phyloP scores from a whole-genome alignment of 371 early-diverging fungal genomes.

The Basidiobolus heterosporus region DNA sequence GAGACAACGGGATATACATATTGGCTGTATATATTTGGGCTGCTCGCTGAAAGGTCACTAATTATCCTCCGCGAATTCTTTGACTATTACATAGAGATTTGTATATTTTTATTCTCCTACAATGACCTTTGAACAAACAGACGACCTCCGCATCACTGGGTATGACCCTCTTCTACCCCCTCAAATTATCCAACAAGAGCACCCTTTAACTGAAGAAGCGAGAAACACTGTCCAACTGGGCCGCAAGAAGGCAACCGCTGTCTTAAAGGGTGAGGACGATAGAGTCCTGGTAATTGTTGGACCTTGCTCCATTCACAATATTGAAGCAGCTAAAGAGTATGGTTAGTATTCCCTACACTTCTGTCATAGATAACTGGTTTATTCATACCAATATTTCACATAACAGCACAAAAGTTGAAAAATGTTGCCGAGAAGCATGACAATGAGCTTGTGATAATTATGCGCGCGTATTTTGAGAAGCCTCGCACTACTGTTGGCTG shows the following conservation, averaged over 20 bases:
- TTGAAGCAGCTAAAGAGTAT: slow-evolving; percentile 72
- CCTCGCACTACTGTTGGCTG: slow-evolving; percentile 89
- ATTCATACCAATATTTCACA: background rate
- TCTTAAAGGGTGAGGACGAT: slow-evolving; percentile 69
- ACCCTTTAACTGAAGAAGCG: slow-evolving; percentile 37
- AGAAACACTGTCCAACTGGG: slow-evolving; percentile 28
- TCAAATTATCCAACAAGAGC: slow-evolving; percentile 83
- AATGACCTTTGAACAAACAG: background rate
- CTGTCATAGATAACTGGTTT: background rate
- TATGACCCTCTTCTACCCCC: slow-evolving; percentile 88
- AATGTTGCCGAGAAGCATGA: slow-evolving; percentile 29
- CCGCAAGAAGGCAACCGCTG: slow-evolving; percentile 44
- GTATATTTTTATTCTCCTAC: no score
- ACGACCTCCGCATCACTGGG: slow-evolving; percentile 69
- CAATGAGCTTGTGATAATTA: slow-evolving; percentile 61
- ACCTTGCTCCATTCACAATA: slow-evolving; percentile 87
- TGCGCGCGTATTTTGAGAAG: slow-evolving; percentile 92
- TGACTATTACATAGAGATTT: no score
- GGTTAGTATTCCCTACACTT: slow-evolving; percentile 9
- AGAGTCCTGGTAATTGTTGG: slow-evolving; percentile 77
- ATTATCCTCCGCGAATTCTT: no score
- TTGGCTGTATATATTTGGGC: no score
- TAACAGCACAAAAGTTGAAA: slow-evolving; percentile 32
- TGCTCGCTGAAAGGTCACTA: no score
- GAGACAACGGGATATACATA: no score